Base-by-base conservation (phyloP, 805 yeast genomes). In the Myxozyma neglecta region DNA sequence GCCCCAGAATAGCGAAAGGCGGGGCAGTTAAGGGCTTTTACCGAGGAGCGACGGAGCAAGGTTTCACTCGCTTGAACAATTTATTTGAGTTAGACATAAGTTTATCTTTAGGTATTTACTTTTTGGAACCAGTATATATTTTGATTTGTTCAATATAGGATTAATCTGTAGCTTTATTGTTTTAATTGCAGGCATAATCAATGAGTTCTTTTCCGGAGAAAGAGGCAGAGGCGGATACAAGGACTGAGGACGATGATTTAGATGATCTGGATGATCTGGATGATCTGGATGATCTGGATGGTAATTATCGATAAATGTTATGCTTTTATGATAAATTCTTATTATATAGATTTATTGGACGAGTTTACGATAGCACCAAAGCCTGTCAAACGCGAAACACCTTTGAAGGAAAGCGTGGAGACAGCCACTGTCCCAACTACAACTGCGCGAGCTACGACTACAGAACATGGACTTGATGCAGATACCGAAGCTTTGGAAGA, bases 181-280 rank as follows among this genome's bases (percentile, higher is more conserved):
- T 24, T 24, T 24, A 24, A 24, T 24, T 24, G 29, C 29, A 24
- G 29, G 5, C 5, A 39, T 13, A n/a, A 3, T 3, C 16, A 2
- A 13, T 14, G 43, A 39, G 43, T 39, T 14, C 43, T n/a, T 43
- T 16, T 9, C 29, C 34, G 53, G 44, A 39, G 50, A 49, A 29
- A 11, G 47, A 37, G 47, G 39, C 16, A 24, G 39, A 11, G 13
- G 8, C 8, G 29, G 11, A 40, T 3, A 29, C 49, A 10, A 45
- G 6, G 57, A n/a, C 11, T 5, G 32, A n/a, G 37, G 36, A 16
- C 7, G 51, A 37, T 11, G 68, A 64, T 16, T 72, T 72, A 34
- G 84, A 86, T 60, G 88, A 85, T 56, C 76, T 84, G 55, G 90
- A 86, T 69, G 96, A 89, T 68, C 80, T 89, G 35, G 84, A 86